Evolutionary conservation across 305 asterid genomes (phyloP), one percentile per base, ranked within the genome.

Genomic region (Fraxinus baroniana): DNA sequence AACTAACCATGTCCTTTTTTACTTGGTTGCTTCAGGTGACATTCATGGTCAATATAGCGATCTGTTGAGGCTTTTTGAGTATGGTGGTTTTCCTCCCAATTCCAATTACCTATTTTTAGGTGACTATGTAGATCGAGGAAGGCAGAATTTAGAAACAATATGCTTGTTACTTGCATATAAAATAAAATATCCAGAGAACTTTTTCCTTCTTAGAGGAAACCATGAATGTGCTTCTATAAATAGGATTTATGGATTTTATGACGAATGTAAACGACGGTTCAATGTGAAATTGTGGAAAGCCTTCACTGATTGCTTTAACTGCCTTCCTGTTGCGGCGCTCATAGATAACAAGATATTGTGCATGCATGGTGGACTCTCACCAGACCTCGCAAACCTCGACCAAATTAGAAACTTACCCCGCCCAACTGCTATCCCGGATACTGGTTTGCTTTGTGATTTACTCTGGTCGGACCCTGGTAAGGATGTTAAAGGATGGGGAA

Each of bases 281-380:
- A 90, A 89, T 78, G 91, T 90, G 79, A 90, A 90, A 82, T 80
- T 90, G 79, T 90, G 93, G 93, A 90, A 90, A 84, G 80, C 91
- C 84, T 90, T 90, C 90, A 90, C 91, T 2, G 93, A 90, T 78
- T 84, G 88, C 87, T 90, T 90, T 78, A 90, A 90, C 74, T 90
- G 93, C 83, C 93, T 90, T 20, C 93, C 93, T 18, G 93, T 90
- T 55, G 93, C 93, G 30, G 93, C 93, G 20, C 92, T 90, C 18
- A 28, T 90, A 12, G 92, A 90, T 79, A 91, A 89, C 84, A 90
- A 87, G 91, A 90, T 90, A 87, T 79, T 90, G 66, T 90, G 93
- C 87, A 90, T 90, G 93, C 93, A 90, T 44, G 93, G 93, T 5
- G 93, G 93, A 24, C 93, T 90, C 71, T 90, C 93, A 75, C 93